Evolutionary conservation across 768 basidiomycete genomes (phyloP).

Genomic region (Tubosaeta sp.): DNA sequence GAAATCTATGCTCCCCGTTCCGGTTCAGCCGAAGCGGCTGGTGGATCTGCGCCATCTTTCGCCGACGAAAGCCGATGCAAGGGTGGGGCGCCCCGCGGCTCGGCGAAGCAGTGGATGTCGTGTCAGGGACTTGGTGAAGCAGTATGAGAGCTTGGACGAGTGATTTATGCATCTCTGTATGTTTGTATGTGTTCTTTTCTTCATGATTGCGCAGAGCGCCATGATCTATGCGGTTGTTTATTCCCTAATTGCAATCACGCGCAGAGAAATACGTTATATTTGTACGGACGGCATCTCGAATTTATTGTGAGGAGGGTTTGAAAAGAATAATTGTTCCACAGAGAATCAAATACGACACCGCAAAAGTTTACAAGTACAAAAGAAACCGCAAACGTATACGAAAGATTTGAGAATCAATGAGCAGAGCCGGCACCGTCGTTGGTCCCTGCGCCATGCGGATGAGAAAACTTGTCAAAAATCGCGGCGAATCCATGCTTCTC

Average conservation of each 20-base stretch:
- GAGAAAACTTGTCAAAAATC: conserved; percentile 27
- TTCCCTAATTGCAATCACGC: not conserved
- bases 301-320: not conserved
- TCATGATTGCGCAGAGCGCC: conserved; percentile 12
- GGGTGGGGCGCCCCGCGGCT: conserved; percentile 24
- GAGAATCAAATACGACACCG: not conserved
- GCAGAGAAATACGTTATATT: not conserved
- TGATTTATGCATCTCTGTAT: conserved; percentile 9
- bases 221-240: conserved; percentile 1
- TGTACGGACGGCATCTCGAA: not conserved
- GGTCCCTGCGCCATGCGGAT: conserved; percentile 9
- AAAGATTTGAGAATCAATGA: not conserved
- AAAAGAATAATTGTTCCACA: not conserved
- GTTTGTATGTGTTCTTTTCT: conserved; percentile 7
- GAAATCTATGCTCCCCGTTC: conserved; percentile 42
- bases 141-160: conserved; percentile 45
- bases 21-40: conserved; percentile 41
- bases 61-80: conserved; percentile 39
- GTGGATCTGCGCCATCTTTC: conserved; percentile 46
- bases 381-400: not conserved
- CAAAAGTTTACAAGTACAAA: not conserved
- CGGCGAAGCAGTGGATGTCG: conserved; percentile 64
- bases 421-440: not conserved
- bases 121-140: conserved; percentile 67
- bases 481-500: conserved; percentile 30